These are phyloP conservation scores for Aureobasidium sp. DNA, from an alignment of 2,329 filamentous ascomycete species.

Conservation along the genomic window DNA sequence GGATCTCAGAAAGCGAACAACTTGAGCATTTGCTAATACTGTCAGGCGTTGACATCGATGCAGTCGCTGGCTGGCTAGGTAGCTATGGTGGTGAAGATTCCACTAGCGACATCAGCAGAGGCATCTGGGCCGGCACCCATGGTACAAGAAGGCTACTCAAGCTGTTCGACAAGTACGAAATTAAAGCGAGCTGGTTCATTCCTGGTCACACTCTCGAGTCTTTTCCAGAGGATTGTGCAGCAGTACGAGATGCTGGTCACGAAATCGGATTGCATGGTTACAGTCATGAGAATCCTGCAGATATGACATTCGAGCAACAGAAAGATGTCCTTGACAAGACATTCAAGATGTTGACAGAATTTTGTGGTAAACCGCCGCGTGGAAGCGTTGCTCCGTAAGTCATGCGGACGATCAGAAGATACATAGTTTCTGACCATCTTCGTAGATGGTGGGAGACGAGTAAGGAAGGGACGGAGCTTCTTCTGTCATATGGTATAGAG, in stretches of 20 bases:
- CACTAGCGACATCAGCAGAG: conserved; percentile 44
- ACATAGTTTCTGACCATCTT: neutral
- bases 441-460: conserved; percentile 59
- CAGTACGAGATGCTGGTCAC: conserved; percentile 54
- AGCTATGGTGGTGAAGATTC: conserved; percentile 67
- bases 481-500: conserved; percentile 58
- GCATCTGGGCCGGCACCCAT: conserved; percentile 59
- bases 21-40: too few species aligned
- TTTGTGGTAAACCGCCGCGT: conserved; percentile 61
- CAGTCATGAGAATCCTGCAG: conserved; percentile 62
- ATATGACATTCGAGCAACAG: conserved; percentile 69
- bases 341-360: conserved; percentile 60
- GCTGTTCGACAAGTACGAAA: conserved; percentile 62
- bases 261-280: conserved; percentile 65
- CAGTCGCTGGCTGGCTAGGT: conserved; percentile 68
- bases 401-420: too few species aligned
- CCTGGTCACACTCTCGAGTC: conserved; percentile 56
- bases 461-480: conserved; percentile 55
- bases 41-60: conserved; percentile 51
- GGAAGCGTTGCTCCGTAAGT: conserved; percentile 57
- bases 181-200: conserved; percentile 61
- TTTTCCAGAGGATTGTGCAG: conserved; percentile 56
- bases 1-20: neutral
- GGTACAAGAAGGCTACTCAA: conserved; percentile 59
- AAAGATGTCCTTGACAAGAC: conserved; percentile 67